Evolutionary conservation across 2,329 filamentous ascomycete species (phyloP).

Genomic region (Alternaria arbusti): DNA sequence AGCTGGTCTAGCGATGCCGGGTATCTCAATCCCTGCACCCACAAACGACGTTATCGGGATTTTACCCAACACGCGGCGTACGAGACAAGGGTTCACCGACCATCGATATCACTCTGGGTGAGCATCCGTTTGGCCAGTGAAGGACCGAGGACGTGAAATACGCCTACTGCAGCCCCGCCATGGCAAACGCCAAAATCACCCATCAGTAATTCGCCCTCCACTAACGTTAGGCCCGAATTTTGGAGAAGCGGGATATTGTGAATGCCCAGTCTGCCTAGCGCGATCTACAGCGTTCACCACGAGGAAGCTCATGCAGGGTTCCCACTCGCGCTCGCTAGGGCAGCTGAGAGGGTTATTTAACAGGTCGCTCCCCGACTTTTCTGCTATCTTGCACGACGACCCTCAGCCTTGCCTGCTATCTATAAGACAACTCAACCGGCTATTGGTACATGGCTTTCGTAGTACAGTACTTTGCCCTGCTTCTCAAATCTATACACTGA

Average conservation of each 20-base stretch:
- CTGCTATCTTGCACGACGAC: slow-evolving; percentile 11
- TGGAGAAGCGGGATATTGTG: slow-evolving; percentile 5
- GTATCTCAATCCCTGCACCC: slow-evolving; percentile 7
- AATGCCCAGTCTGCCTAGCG: slow-evolving; percentile 20
- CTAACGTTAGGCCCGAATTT: slow-evolving; percentile 8
- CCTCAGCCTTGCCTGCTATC: slow-evolving; percentile 8
- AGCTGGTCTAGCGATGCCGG: slow-evolving; percentile 1
- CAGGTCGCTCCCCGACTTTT: slow-evolving; percentile 20
- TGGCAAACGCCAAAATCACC: slow-evolving; percentile 2
- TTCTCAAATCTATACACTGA: slow-evolving; percentile 44
- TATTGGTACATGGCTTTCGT: slow-evolving; percentile 41
- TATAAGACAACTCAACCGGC: slow-evolving; percentile 3
- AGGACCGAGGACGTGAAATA: neutral
- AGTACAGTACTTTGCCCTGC: slow-evolving; percentile 43
- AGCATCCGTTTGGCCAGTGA: slow-evolving; percentile 1
- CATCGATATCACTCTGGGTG: neutral
- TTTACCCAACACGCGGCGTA: slow-evolving; percentile 4
- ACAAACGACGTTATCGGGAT: slow-evolving; percentile 9
- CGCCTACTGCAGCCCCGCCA: slow-evolving; percentile 4
- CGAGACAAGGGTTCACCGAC: slow-evolving; percentile 3
- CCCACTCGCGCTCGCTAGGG: slow-evolving; percentile 26
- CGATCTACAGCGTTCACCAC: slow-evolving; percentile 12
- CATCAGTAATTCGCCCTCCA: slow-evolving; percentile 9
- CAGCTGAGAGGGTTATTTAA: slow-evolving; percentile 28
- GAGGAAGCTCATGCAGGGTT: slow-evolving; percentile 15